A percentile compares a stretch with the other conserved stretches of the same genome.
Evolutionary conservation across 1,284 basidiomycete genomes (phyloP).

Genomic region (Bondarzewia mesenterica): DNA sequence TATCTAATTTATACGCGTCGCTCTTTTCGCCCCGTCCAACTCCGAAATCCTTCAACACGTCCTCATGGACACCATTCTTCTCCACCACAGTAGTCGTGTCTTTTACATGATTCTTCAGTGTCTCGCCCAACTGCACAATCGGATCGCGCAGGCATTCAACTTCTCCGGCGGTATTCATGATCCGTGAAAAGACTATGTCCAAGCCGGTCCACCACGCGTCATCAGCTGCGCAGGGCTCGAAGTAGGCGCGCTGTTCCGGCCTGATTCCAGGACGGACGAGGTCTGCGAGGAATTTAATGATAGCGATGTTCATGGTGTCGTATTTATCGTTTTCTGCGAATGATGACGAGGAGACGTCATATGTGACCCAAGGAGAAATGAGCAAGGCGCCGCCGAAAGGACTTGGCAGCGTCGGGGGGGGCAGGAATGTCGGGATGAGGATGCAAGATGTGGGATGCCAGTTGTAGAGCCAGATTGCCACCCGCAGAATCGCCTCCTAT

Average conservation of each 20-base stretch:
- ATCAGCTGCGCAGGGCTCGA: neutral
- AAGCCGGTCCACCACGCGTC: neutral
- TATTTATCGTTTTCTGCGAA: neutral
- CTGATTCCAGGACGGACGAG: neutral
- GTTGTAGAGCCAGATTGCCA: slow-evolving; percentile 24
- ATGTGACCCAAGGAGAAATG: slow-evolving; percentile 27
- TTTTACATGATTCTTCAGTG: neutral
- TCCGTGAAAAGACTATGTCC: neutral
- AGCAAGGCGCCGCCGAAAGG: slow-evolving; percentile 20
- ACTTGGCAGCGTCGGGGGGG: slow-evolving; percentile 4
- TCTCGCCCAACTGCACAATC: neutral
- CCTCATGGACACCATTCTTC: neutral
- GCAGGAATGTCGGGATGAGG: slow-evolving; percentile 17
- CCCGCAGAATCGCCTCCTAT: slow-evolving; percentile 28
- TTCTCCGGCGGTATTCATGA: neutral
- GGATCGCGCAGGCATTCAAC: neutral
- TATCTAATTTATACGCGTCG: neutral
- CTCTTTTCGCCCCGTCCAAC: neutral
- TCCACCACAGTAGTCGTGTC: neutral
- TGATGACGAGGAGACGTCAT: slow-evolving; percentile 9
- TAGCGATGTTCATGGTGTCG: neutral
- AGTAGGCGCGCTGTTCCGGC: neutral
- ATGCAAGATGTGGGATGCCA: slow-evolving; percentile 25
- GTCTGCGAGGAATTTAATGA: neutral
- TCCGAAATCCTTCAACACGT: neutral